Base-by-base conservation (phyloP, 768 basidiomycete species). In the Cubamyces lactineus region DNA sequence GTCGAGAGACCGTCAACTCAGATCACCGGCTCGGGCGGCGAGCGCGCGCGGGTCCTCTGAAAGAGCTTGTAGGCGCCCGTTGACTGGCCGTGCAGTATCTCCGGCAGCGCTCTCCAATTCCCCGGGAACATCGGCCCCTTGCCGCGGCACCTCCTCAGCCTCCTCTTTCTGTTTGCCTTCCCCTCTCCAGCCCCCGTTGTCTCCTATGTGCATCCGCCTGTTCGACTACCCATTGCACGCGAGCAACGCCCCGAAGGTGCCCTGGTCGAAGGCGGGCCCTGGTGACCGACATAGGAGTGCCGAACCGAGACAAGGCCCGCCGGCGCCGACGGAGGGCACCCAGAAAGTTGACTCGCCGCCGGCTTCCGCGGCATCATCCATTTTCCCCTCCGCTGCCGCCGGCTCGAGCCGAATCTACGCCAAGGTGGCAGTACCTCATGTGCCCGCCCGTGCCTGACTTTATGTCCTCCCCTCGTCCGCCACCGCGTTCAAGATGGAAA, bases 201-300 rank as follows among this genome's bases (percentile, higher is more conserved):
- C 26, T 23, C 23, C 13, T 28, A 17, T 16, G 23, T 12, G 6
- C 30, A 16, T 51, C 3, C 50, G 6, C 50, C 34, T n/a, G 39
- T 17, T 30, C n/a, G 13, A 6, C n/a, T 21, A 21, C 21, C 12
- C 19, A 21, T 11, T 21, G 19, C 45, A 21, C 16, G 45, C 45
- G 19, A 17, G 28, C 49, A 19, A 50, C 28, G 28, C 49, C 8
- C 49, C 28, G 16, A 7, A 2, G 17, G 6, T 34, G 6, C 15
- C 16, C 15, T 21, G 15, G 28, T 16, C 21, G 28, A 28, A 13
- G 5, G n/a, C 7, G 42, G 15, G 48, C 23, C 23, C 26, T 7
- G 48, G 24, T 53, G 38, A 53, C 51, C 51, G 21, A 53, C 51
- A 53, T 53, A 53, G 51, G 51, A 53, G 51, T n/a, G n/a, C 51